Evolutionary conservation across 2,329 filamentous ascomycete genomes (phyloP), one percentile per base, ranked within the genome.

Genomic region (Cordyceps militaris): DNA sequence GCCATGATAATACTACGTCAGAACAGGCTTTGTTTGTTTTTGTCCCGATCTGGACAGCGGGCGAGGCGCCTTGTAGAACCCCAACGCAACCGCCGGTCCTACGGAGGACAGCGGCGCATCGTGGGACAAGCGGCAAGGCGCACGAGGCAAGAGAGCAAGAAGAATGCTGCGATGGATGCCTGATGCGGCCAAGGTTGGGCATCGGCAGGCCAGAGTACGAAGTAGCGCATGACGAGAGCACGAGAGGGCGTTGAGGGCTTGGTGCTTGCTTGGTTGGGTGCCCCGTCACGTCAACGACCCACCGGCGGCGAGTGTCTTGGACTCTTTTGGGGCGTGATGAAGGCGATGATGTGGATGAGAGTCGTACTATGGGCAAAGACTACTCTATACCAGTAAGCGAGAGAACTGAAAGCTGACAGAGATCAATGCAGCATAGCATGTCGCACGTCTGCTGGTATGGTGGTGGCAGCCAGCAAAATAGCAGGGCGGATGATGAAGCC

Each of bases 21-120:
- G 4, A 57, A 43, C 38, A 38, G 34, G 47, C n/a, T 42, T 54
- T 58, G 56, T 58, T 58, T 58, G 28, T 36, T 43, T 48, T 58
- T 49, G 49, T 53, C 56, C 50, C 40, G 42, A 58, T 58, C 40
- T 54, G 56, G 56, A 58, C 53, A 46, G 56, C 44, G 56, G 40
- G 40, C n/a, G 2, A 40, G 34, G 46, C 24, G 40, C n/a, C 38
- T 34, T 50, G 46, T 48, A 19, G n/a, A 34, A 36, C 30, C 8
- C 30, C 21, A 14, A 47, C 19, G 8, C 21, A 47, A 55, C 42
- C 52, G 52, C 52, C 9, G 14, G 42, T 24, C 28, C 40, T 36
- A 44, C 40, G 46, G n/a, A 44, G 23, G 30, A 19, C 19, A 26
- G 28, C 5, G 34, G 28, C 26, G 36, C 44, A 26, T 19, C n/a